Evolutionary conservation across 495 filamentous ascomycete species (phyloP).

Genomic region (Daldinia grandis): DNA sequence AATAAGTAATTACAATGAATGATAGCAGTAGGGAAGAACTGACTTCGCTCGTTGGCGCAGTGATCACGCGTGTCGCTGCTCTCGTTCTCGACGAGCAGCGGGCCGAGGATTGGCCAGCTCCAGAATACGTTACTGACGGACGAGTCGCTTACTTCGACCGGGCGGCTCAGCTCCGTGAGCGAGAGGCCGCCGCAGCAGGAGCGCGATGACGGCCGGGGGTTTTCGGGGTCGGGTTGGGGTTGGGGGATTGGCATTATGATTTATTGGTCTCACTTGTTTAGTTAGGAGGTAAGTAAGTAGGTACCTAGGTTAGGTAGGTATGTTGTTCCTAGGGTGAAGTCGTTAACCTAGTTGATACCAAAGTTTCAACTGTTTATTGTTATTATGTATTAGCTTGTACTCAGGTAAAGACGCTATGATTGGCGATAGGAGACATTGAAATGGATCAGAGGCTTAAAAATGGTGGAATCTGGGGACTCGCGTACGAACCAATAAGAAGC

Average conservation of each 20-base stretch:
- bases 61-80: conserved; percentile 88
- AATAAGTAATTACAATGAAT: too few relatives aligned
- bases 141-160: conserved; percentile 46
- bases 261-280: background rate
- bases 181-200: conserved; percentile 33
- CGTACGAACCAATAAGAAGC: background rate
- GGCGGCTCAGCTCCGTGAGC: conserved; percentile 23
- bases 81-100: conserved; percentile 88
- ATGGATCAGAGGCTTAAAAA: conserved; percentile 26
- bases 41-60: conserved; percentile 80
- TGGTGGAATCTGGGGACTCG: conserved; percentile 4
- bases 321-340: too few relatives aligned
- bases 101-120: conserved; percentile 73
- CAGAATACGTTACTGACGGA: conserved; percentile 59
- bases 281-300: background rate
- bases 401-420: background rate
- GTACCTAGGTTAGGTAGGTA: too few relatives aligned
- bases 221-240: conserved; percentile 32
- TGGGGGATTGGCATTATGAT: conserved; percentile 30
- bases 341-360: background rate
- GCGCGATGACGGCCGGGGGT: background rate
- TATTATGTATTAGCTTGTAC: background rate
- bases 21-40: conserved; percentile 22
- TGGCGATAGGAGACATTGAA: conserved; percentile 1
- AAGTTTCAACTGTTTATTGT: background rate